phyloP scores from a whole-genome alignment of 805 yeast species.

The Schizosaccharomyces japonicus region DNA sequence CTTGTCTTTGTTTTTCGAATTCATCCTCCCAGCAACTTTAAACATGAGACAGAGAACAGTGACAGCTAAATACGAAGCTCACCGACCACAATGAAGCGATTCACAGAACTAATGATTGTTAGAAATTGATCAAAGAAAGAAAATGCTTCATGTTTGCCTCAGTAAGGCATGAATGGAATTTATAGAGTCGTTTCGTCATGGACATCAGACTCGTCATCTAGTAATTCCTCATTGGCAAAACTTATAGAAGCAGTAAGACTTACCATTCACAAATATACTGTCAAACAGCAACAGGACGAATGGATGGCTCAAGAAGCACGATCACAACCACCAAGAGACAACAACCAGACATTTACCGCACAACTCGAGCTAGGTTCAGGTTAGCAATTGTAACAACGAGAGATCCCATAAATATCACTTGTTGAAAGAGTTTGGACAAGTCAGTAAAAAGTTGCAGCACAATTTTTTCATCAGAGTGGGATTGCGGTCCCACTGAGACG shows the following conservation, averaged over 20 bases:
- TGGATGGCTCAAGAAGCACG: background rate
- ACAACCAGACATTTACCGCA: background rate
- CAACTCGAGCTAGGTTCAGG: background rate
- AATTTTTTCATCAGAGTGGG: background rate
- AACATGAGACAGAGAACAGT: no score
- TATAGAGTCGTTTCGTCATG: background rate
- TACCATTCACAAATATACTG: background rate
- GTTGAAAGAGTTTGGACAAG: background rate
- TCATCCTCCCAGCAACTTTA: background rate
- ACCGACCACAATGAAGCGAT: no score
- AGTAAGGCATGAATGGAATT: constrained; percentile 4
- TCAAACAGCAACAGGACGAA: background rate
- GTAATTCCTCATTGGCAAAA: background rate
- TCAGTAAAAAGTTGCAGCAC: constrained; percentile 2
- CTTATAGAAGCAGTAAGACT: background rate
- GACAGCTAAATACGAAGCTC: no score
- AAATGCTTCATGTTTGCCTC: background rate
- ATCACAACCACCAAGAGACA: background rate
- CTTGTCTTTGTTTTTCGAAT: background rate
- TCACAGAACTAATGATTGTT: no score
- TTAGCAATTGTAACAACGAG: background rate
- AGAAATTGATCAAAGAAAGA: background rate
- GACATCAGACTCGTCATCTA: constrained; percentile 3
- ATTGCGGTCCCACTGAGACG: background rate
- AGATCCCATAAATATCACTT: background rate